Base-by-base conservation (phyloP, 257 asterid genomes). In the Jacaranda mimosifolia region DNA sequence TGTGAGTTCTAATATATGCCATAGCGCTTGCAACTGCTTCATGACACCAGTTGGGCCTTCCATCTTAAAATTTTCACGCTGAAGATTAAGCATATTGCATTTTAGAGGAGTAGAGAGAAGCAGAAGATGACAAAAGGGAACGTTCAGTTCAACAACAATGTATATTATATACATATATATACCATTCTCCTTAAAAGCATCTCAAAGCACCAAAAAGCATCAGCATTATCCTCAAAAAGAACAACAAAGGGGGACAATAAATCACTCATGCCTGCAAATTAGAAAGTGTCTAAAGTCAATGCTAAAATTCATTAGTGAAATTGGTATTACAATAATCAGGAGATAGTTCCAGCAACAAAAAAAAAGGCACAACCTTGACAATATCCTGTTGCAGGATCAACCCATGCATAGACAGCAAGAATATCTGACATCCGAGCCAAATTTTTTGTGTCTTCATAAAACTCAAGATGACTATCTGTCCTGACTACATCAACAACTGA, bases 161-260 rank as follows among this genome's bases (percentile, higher is more conserved):
- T 35, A 53, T 57, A 58, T 0, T 57, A 58, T 39, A 63, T 57
- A 70, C 4, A 42, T 42, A 42, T 26, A 9, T 11, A 45, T 90
- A 95, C 99, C 98, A 87, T 90, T 88, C 98, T 90, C 87, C 99
- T 85, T 79, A 95, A 73, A 82, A 95, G 99, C 99, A 93, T 95
- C 89, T 95, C 99, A 77, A 95, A 95, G 90, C 99, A 95, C 99
- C 99, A 95, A 84, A 95, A 95, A 45, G 99, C 99, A 90, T 95
- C 99, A 3, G 99, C 98, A 80, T 95, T 85, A 82, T 95, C 99
- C 83, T 93, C 99, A 73, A 92, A 95, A 64, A 95, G 99, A 78
- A 95, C 98, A 74, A 95, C 93, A 84, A 95, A 95, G 77, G 99
- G 99, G 83, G 99, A 95, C 71, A 95, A 82, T 79, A 95, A 85